Conservation (phyloP, 2,329 filamentous ascomycete genomes). For the Sarocladium strictum region DNA sequence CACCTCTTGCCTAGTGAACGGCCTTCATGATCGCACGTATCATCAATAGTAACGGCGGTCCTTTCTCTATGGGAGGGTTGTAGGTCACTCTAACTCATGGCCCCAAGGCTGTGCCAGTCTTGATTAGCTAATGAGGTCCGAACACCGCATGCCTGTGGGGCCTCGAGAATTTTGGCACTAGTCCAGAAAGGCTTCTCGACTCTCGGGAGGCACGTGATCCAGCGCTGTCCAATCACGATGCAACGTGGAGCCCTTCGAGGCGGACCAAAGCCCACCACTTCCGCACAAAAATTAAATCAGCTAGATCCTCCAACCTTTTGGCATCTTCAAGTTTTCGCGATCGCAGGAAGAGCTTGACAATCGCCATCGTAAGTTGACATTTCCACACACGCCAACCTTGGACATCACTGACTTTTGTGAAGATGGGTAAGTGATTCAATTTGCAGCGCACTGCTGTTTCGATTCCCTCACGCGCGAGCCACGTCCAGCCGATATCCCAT, state of each 20-base stretch:
- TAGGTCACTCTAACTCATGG: too few relatives aligned
- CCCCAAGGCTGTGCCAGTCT: too few relatives aligned
- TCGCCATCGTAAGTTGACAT: conserved; percentile 41
- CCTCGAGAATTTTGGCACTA: background rate
- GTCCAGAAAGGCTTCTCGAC: background rate
- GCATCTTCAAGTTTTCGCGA: conserved; percentile 34
- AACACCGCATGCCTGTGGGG: too few relatives aligned
- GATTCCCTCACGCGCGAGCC: background rate
- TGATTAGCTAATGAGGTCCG: too few relatives aligned
- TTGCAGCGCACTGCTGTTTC: background rate
- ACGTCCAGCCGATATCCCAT: background rate
- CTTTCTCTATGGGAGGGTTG: too few relatives aligned
- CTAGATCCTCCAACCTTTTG: conserved; percentile 30
- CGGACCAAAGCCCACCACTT: conserved; percentile 9
- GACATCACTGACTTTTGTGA: conserved; percentile 31
- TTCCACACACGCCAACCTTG: background rate
- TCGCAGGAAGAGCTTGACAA: conserved; percentile 38
- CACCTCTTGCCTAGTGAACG: too few relatives aligned
- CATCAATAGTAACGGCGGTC: too few relatives aligned
- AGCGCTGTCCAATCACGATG: background rate
- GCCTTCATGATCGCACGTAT: too few relatives aligned
- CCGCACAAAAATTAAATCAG: conserved; percentile 35
- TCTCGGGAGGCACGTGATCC: background rate
- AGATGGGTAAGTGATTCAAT: conserved; percentile 54
- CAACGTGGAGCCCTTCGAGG: background rate